Evolutionary conservation across 441 rosid species (phyloP), one percentile per base, ranked within the genome.

Genomic region (Populus hybrid): DNA sequence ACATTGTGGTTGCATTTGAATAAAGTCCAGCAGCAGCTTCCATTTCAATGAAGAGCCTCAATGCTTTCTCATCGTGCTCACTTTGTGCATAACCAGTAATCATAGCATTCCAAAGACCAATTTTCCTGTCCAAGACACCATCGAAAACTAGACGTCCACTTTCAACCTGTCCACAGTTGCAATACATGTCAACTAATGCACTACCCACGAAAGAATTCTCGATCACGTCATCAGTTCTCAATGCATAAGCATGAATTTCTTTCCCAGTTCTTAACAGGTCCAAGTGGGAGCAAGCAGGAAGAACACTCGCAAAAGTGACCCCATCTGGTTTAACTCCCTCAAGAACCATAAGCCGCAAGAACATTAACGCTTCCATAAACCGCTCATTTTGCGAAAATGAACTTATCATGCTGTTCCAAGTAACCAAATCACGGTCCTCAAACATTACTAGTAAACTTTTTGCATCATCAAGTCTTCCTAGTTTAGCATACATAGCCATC

Each of bases 121-220:
- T 84, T 84, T 81, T 87, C 83, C 79, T 80, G 70, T 87, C 87
- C 68, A 32, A 69, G 53, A 87, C 79, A 40, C 86, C 72, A 81
- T 91, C 84, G 84, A 95, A 93, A 63, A 91, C 93, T 71, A 78
- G 78, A 46, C 89, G 86, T 30, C 91, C 98, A 84, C 88, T 83
- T 70, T 87, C 86, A 26, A 91, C 91, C 81, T 75, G 72, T 71
- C 83, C 87, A 74, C 97, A 95, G 75, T 91, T 95, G 79, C 93
- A 90, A 83, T 92, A 95, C 98, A 95, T 92, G 81, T 95, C 98
- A 77, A 95, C 95, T 69, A 95, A 85, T 78, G 97, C 97, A 77
- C 97, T 93, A 1, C 92, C 97, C 67, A 92, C 94, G 77, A 89
- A 95, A 69, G 97, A 89, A 87, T 95, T 94, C 66, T 81, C 87